A percentile compares a stretch with the other conserved stretches of the same genome.
Evolutionary conservation across 2,329 filamentous ascomycete genomes (phyloP).

Genomic region (Paracorniculantispora psalliotae): DNA sequence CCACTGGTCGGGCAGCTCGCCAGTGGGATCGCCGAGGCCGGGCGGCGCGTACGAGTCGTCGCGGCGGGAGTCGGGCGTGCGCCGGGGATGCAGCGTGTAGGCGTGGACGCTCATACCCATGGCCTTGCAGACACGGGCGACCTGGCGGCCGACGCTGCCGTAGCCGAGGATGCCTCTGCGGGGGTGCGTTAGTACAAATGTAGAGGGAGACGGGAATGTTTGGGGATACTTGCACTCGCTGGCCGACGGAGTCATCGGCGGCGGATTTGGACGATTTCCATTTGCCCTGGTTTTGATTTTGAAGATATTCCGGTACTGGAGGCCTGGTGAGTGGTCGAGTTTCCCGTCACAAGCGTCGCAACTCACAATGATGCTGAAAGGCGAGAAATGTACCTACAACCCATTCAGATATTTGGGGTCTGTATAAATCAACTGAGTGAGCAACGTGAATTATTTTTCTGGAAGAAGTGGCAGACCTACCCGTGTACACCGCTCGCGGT

Average conservation of each 20-base stretch:
- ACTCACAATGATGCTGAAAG: constrained; percentile 42
- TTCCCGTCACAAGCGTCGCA: background rate
- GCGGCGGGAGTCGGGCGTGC: constrained; percentile 57
- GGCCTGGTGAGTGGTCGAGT: background rate
- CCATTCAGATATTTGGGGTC: constrained; percentile 55
- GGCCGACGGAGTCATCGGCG: constrained; percentile 40
- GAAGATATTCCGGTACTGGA: constrained; percentile 40
- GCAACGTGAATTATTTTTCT: background rate
- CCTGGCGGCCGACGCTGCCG: constrained; percentile 49
- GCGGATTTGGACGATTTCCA: constrained; percentile 35
- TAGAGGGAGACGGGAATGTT: no score
- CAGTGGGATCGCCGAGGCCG: constrained; percentile 54
- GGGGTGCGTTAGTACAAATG: background rate
- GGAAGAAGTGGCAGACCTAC: constrained; percentile 28
- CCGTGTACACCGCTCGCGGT: constrained; percentile 56
- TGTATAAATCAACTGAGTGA: constrained; percentile 19
- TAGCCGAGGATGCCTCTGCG: constrained; percentile 49
- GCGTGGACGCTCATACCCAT: constrained; percentile 70
- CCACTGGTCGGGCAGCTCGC: constrained; percentile 45
- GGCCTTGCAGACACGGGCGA: constrained; percentile 53
- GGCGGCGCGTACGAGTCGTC: constrained; percentile 65
- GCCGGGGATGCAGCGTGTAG: constrained; percentile 66
- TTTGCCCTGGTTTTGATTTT: constrained; percentile 36
- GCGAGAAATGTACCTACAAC: constrained; percentile 47
- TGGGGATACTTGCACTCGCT: constrained; percentile 41